phyloP scores from a whole-genome alignment of 345 rosid genomes.

The Eucalyptus caleyi region DNA sequence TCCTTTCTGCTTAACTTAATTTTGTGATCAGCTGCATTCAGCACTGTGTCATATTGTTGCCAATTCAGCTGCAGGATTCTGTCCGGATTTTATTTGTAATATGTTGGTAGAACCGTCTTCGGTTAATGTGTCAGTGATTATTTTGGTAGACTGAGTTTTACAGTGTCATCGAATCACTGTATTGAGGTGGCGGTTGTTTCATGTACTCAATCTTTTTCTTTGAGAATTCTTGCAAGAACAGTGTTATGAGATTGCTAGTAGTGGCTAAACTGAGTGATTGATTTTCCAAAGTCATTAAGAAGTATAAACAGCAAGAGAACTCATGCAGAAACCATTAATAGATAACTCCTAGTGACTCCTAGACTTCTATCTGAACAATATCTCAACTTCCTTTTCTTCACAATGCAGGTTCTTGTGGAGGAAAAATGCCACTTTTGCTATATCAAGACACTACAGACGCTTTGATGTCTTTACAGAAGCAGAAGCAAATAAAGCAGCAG shows the following conservation, averaged over 20 bases:
- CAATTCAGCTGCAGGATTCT: neutral
- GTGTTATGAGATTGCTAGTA: neutral
- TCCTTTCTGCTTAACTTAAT: neutral
- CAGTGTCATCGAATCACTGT: neutral
- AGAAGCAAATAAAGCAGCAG: constrained; percentile 99
- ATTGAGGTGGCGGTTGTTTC: neutral
- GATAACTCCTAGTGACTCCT: neutral
- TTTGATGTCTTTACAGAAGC: constrained; percentile 87
- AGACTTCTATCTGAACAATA: neutral
- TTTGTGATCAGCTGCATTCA: neutral
- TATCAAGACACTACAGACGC: constrained; percentile 87
- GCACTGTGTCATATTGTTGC: neutral
- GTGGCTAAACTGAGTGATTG: neutral
- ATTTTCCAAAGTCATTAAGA: neutral
- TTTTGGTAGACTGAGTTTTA: neutral
- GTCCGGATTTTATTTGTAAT: neutral
- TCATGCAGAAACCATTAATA: neutral
- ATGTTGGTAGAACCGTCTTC: neutral
- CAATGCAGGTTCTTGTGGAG: constrained; percentile 92
- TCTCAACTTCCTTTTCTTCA: neutral
- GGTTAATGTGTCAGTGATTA: neutral
- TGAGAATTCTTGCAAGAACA: neutral
- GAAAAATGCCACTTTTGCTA: constrained; percentile 87
- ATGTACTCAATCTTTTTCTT: neutral
- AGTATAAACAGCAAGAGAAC: neutral